phyloP scores from a whole-genome alignment of 345 rosid species.

The Gossypium rotundifolium region DNA sequence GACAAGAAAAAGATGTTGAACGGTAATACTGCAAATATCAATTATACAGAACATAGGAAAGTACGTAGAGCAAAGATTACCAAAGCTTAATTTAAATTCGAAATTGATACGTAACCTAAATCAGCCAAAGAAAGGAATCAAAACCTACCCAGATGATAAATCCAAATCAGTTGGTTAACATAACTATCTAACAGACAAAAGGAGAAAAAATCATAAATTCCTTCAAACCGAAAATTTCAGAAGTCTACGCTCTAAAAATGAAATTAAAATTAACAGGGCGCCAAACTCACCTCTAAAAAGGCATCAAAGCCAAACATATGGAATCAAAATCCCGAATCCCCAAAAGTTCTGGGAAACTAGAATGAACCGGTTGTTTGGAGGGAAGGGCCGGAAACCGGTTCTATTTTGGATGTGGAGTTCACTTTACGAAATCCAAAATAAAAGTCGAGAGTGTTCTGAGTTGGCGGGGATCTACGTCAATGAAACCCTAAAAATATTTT shows the following conservation, averaged over 20 bases:
- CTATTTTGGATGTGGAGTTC: too few relatives aligned
- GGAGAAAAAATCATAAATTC: background rate
- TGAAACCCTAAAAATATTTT: too few relatives aligned
- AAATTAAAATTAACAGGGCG: background rate
- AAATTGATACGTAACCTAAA: background rate
- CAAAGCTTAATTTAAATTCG: background rate
- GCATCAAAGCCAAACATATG: background rate
- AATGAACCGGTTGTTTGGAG: too few relatives aligned
- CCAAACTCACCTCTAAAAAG: background rate
- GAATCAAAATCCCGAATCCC: background rate
- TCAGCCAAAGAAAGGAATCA: conserved; percentile 1
- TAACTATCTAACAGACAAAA: background rate
- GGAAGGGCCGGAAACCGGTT: too few relatives aligned
- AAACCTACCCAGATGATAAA: background rate
- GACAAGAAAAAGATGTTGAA: background rate
- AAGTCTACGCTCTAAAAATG: background rate
- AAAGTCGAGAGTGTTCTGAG: too few relatives aligned
- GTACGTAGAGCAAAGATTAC: background rate
- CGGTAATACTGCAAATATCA: background rate
- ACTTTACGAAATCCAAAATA: too few relatives aligned
- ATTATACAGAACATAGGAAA: background rate
- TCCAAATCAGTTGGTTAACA: background rate
- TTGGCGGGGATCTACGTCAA: too few relatives aligned
- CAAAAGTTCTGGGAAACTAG: too few relatives aligned
- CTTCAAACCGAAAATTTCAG: background rate